Evolutionary conservation across 345 rosid species (phyloP).

Genomic region (Eutrema heterophyllum): DNA sequence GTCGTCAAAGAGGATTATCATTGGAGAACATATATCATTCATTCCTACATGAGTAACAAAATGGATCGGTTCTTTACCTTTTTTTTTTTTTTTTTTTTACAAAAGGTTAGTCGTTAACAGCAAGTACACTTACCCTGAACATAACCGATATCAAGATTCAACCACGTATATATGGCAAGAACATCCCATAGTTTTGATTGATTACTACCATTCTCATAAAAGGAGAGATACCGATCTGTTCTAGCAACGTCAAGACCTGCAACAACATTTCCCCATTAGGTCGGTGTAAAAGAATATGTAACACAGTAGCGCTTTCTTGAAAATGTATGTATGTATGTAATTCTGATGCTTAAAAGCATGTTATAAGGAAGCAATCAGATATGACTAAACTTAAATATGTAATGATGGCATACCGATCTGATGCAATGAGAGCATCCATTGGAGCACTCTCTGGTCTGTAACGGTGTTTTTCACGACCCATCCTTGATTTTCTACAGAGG

Average conservation of each 20-base stretch:
- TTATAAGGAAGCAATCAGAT: not conserved
- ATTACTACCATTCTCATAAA: conserved; percentile 65
- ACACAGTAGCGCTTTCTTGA: not conserved
- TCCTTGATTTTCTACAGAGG: conserved; percentile 35
- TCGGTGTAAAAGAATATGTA: not conserved
- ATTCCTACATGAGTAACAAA: conserved; percentile 53
- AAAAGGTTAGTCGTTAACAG: not conserved
- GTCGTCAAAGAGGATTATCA: conserved; percentile 79
- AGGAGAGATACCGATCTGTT: conserved; percentile 75
- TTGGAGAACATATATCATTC: conserved; percentile 96
- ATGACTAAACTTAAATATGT: not conserved
- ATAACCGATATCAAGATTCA: conserved; percentile 85
- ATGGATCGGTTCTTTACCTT: not conserved
- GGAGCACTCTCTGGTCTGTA: conserved; percentile 58
- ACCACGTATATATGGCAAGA: conserved; percentile 83
- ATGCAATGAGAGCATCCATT: conserved; percentile 79
- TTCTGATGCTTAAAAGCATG: not conserved
- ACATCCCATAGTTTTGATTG: conserved; percentile 84
- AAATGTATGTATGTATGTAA: not conserved
- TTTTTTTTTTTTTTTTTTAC: not conserved
- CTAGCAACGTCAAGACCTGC: conserved; percentile 95
- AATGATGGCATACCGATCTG: conserved; percentile 63
- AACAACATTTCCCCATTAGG: conserved; percentile 10
- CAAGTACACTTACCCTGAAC: conserved; percentile 59
- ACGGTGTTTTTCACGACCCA: conserved; percentile 37